Evolutionary conservation across 768 basidiomycete species (phyloP).

Genomic region (Kwoniella pini): DNA sequence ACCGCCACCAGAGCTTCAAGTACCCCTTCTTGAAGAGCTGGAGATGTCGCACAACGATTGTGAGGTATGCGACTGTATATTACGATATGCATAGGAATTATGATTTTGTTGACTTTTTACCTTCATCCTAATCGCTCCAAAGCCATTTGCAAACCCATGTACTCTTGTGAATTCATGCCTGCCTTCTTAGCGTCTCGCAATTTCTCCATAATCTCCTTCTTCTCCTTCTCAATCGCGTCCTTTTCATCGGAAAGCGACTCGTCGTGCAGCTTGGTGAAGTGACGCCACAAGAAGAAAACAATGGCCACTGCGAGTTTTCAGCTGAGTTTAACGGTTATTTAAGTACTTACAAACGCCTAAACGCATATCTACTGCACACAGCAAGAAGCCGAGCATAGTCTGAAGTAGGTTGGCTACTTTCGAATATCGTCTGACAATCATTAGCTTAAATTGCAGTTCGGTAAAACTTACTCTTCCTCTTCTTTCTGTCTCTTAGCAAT

Average conservation of each 20-base stretch:
- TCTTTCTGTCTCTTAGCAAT: conserved; percentile 38
- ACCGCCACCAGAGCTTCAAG: conserved; percentile 1
- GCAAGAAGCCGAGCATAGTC: conserved; percentile 45
- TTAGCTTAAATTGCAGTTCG: background rate
- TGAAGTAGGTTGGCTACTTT: conserved; percentile 52
- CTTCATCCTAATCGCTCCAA: conserved; percentile 14
- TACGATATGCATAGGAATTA: background rate
- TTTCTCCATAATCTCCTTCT: conserved; percentile 33
- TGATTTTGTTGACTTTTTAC: too few species aligned
- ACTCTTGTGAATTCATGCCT: conserved; percentile 9
- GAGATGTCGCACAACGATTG: background rate
- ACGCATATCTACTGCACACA: conserved; percentile 49
- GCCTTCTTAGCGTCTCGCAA: conserved; percentile 38
- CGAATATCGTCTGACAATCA: conserved; percentile 41
- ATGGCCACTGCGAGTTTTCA: conserved; percentile 25
- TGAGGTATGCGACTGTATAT: background rate
- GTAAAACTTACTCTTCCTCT: conserved; percentile 38
- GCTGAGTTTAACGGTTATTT: too few species aligned
- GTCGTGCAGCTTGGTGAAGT: conserved; percentile 38
- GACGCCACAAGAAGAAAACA: conserved; percentile 48
- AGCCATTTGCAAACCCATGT: conserved; percentile 11
- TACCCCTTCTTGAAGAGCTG: background rate
- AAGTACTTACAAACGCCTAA: conserved; percentile 42
- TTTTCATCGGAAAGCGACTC: conserved; percentile 29
- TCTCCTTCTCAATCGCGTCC: conserved; percentile 35